These are phyloP conservation scores for Sporothrix pallida DNA, from an alignment of 2,329 filamentous ascomycete genomes.

Conservation along the genomic window DNA sequence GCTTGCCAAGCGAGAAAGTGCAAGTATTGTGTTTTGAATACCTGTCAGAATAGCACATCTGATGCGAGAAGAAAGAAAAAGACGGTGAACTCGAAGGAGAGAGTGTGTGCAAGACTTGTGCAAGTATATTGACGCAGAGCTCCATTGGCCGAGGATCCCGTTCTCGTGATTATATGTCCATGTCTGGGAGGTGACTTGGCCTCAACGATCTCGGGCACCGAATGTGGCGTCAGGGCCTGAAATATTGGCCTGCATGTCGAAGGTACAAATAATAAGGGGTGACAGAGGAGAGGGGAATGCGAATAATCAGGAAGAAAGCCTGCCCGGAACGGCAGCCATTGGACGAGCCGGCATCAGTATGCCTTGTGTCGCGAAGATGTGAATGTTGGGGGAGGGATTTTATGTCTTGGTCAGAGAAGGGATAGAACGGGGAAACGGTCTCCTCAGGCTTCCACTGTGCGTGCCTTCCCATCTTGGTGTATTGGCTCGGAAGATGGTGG, in stretches of 20 bases:
- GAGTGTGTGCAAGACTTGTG: not conserved
- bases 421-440: no score
- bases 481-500: not conserved
- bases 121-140: not conserved
- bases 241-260: not conserved
- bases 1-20: no score
- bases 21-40: no score
- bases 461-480: conserved; percentile 13
- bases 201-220: not conserved
- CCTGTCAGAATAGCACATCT: no score
- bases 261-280: not conserved
- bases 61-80: not conserved
- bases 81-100: not conserved
- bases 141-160: not conserved
- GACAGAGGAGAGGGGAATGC: not conserved
- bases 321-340: not conserved
- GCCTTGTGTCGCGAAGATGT: not conserved
- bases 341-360: not conserved
- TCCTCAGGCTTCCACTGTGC: no score
- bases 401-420: not conserved
- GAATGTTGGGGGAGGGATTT: not conserved
- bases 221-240: not conserved
- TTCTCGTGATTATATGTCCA: not conserved
- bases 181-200: not conserved
- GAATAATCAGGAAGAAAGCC: not conserved